Conservation (phyloP, 805 yeast genomes). For the Monosporozyma servazzii region DNA sequence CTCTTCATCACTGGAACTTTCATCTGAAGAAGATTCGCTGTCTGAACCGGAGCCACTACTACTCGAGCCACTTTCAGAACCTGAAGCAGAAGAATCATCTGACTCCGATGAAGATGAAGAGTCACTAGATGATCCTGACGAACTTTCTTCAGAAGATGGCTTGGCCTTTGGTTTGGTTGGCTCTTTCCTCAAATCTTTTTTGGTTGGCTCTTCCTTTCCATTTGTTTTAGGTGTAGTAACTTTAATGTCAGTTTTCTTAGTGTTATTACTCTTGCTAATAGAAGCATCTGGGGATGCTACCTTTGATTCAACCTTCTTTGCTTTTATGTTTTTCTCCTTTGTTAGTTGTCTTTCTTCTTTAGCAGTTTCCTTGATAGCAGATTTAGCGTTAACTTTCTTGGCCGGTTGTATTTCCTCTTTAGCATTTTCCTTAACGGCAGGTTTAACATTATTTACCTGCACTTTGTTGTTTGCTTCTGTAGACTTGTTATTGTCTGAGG, state of each 20-base stretch:
- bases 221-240: background rate
- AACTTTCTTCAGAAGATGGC: background rate
- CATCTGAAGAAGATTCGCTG: constrained; percentile 3
- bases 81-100: background rate
- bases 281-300: background rate
- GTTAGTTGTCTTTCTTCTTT: background rate
- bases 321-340: background rate
- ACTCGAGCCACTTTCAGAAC: background rate
- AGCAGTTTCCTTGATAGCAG: too few relatives aligned
- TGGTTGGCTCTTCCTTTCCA: background rate
- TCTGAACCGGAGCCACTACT: background rate
- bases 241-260: background rate
- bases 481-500: background rate
- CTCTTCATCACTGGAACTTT: constrained; percentile 23
- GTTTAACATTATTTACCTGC: background rate
- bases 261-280: background rate
- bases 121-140: background rate
- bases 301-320: background rate
- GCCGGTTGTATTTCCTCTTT: background rate
- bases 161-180: background rate
- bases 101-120: background rate
- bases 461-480: background rate
- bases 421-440: background rate
- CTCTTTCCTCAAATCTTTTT: background rate
- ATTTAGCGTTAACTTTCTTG: background rate